Evolutionary conservation across 2,329 filamentous ascomycete genomes (phyloP).

Genomic region (Magnaporthiopsis incrustans): DNA sequence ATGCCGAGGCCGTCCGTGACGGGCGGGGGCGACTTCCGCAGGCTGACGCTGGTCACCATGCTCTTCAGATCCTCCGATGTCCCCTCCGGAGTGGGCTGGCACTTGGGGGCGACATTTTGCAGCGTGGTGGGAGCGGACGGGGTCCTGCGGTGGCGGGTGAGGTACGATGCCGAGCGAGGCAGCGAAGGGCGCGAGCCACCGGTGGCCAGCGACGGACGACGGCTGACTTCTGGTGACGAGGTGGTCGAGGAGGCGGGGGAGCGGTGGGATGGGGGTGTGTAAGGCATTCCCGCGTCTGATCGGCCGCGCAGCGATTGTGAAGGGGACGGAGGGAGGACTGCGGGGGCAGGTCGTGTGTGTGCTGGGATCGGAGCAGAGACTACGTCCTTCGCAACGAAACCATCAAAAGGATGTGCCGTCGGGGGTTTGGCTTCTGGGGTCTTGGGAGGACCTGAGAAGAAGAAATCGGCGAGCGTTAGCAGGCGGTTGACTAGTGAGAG

Average conservation of each 20-base stretch:
- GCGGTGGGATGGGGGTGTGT: slow-evolving; percentile 68
- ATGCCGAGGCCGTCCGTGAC: slow-evolving; percentile 64
- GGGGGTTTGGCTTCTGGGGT: not conserved
- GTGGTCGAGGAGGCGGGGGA: slow-evolving; percentile 53
- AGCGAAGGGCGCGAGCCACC: slow-evolving; percentile 41
- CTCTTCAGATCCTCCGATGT: slow-evolving; percentile 42
- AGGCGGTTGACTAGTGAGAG: not conserved
- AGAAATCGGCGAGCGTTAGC: slow-evolving; percentile 1
- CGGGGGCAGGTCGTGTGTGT: slow-evolving; percentile 3
- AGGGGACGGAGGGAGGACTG: not conserved
- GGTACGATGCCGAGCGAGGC: slow-evolving; percentile 58
- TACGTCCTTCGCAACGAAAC: slow-evolving; percentile 2
- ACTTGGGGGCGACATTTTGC: slow-evolving; percentile 21
- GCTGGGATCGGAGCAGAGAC: not conserved
- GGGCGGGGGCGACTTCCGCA: slow-evolving; percentile 80
- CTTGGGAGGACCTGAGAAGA: slow-evolving; percentile 1
- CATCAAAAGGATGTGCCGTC: slow-evolving; percentile 3
- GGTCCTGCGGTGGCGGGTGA: slow-evolving; percentile 55
- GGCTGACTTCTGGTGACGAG: slow-evolving; percentile 48
- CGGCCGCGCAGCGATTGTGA: slow-evolving; percentile 10
- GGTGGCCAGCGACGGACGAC: slow-evolving; percentile 48
- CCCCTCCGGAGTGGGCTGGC: slow-evolving; percentile 38
- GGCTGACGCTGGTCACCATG: slow-evolving; percentile 42
- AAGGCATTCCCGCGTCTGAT: slow-evolving; percentile 61
- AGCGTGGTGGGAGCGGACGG: slow-evolving; percentile 32